Conservation (phyloP, 331 rosid genomes). For the Acacia pycnantha region DNA sequence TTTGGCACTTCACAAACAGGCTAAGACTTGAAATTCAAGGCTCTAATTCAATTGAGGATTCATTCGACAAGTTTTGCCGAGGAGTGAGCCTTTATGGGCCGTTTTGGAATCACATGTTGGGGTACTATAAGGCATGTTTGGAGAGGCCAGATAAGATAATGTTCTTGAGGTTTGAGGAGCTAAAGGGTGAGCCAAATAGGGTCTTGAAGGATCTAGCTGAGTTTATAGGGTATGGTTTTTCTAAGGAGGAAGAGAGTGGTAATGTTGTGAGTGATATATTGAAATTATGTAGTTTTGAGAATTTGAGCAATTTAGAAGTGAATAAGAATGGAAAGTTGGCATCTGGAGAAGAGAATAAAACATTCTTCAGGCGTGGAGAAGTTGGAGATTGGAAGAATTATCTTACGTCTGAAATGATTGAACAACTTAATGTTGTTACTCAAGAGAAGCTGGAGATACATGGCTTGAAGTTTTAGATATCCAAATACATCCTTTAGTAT, state of each 20-base stretch:
- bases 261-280: conserved; percentile 11
- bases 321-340: conserved; percentile 36
- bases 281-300: conserved; percentile 39
- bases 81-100: conserved; percentile 41
- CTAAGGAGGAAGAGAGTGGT: neutral
- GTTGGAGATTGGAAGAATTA: conserved; percentile 20
- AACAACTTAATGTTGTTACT: neutral
- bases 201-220: conserved; percentile 31
- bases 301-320: conserved; percentile 41
- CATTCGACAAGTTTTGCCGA: conserved; percentile 33
- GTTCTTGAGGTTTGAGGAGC: conserved; percentile 37
- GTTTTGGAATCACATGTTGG: conserved; percentile 46
- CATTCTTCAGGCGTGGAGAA: conserved; percentile 37
- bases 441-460: conserved; percentile 4
- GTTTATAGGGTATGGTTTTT: conserved; percentile 21
- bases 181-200: conserved; percentile 23
- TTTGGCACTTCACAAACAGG: conserved; percentile 41
- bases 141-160: conserved; percentile 30
- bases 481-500: neutral
- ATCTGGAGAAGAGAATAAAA: conserved; percentile 22
- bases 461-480: neutral
- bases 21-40: conserved; percentile 1
- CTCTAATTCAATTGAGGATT: conserved; percentile 27
- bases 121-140: conserved; percentile 38
- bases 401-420: neutral